A percentile compares a stretch with the other conserved stretches of the same genome.
Evolutionary conservation across 352 stramenopile genomes (phyloP).

Genomic region (Globisporangium cederbergense): DNA sequence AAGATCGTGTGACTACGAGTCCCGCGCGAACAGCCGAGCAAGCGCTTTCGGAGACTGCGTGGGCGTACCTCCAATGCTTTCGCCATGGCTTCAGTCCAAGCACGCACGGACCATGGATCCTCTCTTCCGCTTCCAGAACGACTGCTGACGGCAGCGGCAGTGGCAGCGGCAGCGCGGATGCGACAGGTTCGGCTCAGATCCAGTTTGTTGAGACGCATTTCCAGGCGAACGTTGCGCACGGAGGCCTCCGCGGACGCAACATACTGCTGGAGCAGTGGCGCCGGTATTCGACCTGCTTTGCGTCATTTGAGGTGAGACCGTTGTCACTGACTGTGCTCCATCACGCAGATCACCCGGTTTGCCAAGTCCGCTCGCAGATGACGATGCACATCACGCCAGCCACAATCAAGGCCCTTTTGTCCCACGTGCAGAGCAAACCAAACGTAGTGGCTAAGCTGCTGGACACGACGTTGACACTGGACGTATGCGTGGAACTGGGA

Average conservation of each 20-base stretch:
- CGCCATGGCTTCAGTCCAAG: conserved; percentile 15
- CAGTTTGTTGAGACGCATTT: conserved; percentile 21
- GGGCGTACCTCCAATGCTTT: conserved; percentile 24
- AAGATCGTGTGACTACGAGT: background rate
- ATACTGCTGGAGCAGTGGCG: conserved; percentile 29
- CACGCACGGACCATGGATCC: background rate
- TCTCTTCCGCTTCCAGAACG: background rate
- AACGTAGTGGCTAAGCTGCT: background rate
- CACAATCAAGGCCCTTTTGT: conserved; percentile 16
- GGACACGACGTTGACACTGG: background rate
- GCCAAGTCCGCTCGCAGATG: conserved; percentile 11
- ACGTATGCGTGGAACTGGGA: background rate
- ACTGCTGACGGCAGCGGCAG: background rate
- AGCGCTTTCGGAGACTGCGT: background rate
- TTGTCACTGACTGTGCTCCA: conserved; percentile 11
- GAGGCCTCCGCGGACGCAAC: conserved; percentile 18
- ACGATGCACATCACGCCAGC: conserved; percentile 12
- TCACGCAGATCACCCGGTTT: conserved; percentile 5
- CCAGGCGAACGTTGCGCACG: conserved; percentile 14
- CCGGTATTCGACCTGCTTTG: conserved; percentile 21
- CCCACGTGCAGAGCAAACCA: conserved; percentile 13
- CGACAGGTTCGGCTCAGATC: conserved; percentile 16
- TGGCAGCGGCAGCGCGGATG: background rate
- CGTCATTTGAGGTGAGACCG: conserved; percentile 11
- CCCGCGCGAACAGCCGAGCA: background rate